These are phyloP conservation scores for Prunus mongolica DNA, from an alignment of 306 rosid genomes.

Conservation along the genomic window DNA sequence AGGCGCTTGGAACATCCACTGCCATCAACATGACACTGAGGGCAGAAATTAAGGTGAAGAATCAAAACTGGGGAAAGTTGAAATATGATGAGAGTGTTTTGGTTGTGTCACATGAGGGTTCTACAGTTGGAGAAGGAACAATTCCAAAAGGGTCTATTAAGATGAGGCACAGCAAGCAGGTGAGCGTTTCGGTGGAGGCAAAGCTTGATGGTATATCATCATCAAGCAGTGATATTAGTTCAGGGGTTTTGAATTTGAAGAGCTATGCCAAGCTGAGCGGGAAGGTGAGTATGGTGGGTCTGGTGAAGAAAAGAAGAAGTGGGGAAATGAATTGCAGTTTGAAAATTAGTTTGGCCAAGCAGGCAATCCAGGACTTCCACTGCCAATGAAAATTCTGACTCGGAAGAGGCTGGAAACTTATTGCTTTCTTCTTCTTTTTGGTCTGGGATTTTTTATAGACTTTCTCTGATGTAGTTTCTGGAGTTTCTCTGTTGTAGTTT, in stretches of 20 bases:
- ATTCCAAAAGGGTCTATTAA: background rate
- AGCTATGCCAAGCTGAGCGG: conserved; percentile 1
- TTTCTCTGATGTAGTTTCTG: background rate
- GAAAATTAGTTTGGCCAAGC: background rate
- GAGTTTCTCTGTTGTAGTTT: background rate
- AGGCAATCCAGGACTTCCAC: conserved; percentile 9
- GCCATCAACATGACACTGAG: conserved; percentile 11
- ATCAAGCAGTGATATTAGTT: background rate
- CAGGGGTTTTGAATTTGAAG: conserved; percentile 16
- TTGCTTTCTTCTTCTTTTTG: background rate
- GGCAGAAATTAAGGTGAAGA: conserved; percentile 8
- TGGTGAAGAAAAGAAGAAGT: conserved; percentile 13
- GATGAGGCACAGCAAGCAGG: background rate
- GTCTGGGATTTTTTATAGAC: background rate
- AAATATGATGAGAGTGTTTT: conserved; percentile 9
- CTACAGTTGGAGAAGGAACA: background rate
- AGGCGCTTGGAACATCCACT: background rate
- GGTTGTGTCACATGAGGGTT: background rate
- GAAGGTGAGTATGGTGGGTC: conserved; percentile 5
- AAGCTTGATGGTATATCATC: background rate
- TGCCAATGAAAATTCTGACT: conserved; percentile 9
- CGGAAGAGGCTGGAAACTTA: background rate
- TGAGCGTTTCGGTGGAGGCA: conserved; percentile 2
- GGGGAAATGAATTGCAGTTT: conserved; percentile 8
- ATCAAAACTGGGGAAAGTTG: conserved; percentile 11